Evolutionary conservation across 805 yeast species (phyloP), one percentile per base, ranked within the genome.

Genomic region (Suhomyces emberorum): DNA sequence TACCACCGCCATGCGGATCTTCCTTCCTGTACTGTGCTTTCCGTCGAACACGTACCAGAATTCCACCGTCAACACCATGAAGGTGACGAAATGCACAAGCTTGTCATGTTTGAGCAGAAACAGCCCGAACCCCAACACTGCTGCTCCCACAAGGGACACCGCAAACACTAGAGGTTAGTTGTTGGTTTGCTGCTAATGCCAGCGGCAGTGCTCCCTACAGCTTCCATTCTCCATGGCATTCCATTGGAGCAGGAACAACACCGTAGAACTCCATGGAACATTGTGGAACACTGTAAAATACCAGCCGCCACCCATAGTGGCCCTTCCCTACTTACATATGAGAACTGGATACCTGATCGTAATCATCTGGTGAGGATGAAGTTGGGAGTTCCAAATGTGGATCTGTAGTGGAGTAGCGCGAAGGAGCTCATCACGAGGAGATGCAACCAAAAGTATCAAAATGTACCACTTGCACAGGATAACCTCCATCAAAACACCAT

Each of bases 111-210:
- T 54, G 15, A 76, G 46, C 0, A 65, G 63, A 2, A 76, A 49
- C 56, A 58, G 63, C 15, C 79, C 73, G 48, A 76, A 71, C 15
- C 82, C 82, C 5, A 76, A 56, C 41, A 74, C 75, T 8, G 60
- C 68, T 2, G 72, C 70, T 3, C 39, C 42, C 4, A 45, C 20
- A 3, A 59, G 41, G 17, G 66, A 42, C 6, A 48, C 19, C 10
- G 56, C 28, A 35, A 68, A 61, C 11, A 47, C 69, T 63, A 35
- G 15, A 12, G 16, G 40, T 41, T 30, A 34, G 40, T 34, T 8
- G 26, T 14, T 7, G 12, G 5, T 23, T 23, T 23, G 26, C 6
- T n/a, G 7, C 14, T 9, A 23, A 20, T n/a, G n/a, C n/a, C n/a
- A n/a, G n/a, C n/a, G n/a, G n/a, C n/a, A n/a, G 30, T 7, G 14